Evolutionary conservation across 2,329 filamentous ascomycete genomes (phyloP), one percentile per base, ranked within the genome.

Genomic region (Albophoma yamanashiensis): DNA sequence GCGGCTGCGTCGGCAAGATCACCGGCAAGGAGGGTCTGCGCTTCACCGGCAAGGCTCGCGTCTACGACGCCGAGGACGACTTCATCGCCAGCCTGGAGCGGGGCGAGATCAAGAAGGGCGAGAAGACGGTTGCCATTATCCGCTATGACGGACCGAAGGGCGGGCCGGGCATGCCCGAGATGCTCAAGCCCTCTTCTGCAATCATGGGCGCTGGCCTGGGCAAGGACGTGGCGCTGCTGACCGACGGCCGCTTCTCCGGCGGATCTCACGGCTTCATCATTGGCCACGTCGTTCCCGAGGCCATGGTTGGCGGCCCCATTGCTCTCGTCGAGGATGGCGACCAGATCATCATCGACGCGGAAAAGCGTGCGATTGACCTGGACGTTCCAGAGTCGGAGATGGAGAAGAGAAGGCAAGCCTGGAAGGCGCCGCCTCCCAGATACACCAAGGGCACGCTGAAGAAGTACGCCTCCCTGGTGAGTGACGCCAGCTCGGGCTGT

Each of bases 81-180:
- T 88, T 96, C 67, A 89, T 95, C 70, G 77, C 82, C 36, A 90
- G 91, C 0, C 81, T 97, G 17, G 88, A 89, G 74, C 79, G 82
- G 53, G 90, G 91, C 59, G 80, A 87, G 66, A 91, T 96, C 68
- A 91, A 91, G 65, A 87, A 89, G 71, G 88, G 87, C 64, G 89
- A 96, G 75, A 94, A 96, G 75, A 87, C 93, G 1, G 92, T 96
- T 38, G 84, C 96, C 58, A 86, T 96, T 60, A 93, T 97, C 68
- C 89, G 92, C 58, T 96, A 96, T 73, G 92, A 96, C 72, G 92
- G 92, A 0, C 92, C 92, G 62, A 95, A 93, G 77, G 92, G 92
- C 65, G 92, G 92, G 0, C 92, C 92, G 1, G 92, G 92, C 61
- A 97, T 97, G 88, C 92, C 92, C 39, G 92, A 97, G 77, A 93